Evolutionary conservation across 148 eudicot genomes (phyloP).

Genomic region (Simmondsia chinensis): DNA sequence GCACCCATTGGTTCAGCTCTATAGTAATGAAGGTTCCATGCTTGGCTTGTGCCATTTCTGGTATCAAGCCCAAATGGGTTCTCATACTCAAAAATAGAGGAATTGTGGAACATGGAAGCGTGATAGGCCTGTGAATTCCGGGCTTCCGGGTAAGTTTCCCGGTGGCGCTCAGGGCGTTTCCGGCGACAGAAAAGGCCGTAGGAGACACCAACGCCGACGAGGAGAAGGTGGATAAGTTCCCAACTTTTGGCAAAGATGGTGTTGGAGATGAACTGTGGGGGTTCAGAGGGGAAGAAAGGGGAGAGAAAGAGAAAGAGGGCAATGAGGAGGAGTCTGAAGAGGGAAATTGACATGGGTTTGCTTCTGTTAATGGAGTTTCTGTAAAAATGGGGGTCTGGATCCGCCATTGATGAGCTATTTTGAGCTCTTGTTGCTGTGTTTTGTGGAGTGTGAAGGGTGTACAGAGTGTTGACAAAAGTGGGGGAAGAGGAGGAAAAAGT

Average conservation of each 20-base stretch:
- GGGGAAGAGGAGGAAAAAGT: neutral
- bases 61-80: conserved; percentile 31
- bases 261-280: conserved; percentile 43
- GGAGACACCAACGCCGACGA: conserved; percentile 59
- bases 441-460: neutral
- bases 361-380: conserved; percentile 23
- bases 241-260: conserved; percentile 39
- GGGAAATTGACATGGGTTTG: conserved; percentile 32
- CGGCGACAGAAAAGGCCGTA: conserved; percentile 61
- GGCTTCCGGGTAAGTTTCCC: conserved; percentile 1
- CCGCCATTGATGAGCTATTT: conserved; percentile 24
- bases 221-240: conserved; percentile 59
- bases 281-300: conserved; percentile 43
- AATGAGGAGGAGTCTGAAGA: conserved; percentile 31
- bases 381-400: conserved; percentile 13
- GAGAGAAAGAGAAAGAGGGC: conserved; percentile 32
- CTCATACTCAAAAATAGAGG: conserved; percentile 54
- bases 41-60: conserved; percentile 15
- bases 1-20: conserved; percentile 30
- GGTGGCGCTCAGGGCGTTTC: conserved; percentile 5
- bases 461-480: neutral
- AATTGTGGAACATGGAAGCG: conserved; percentile 24
- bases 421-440: neutral
- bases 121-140: conserved; percentile 14
- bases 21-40: conserved; percentile 16